Base-by-base conservation (phyloP, 1,139 yeast genomes). In the Saccharomycopsis hybrid region DNA sequence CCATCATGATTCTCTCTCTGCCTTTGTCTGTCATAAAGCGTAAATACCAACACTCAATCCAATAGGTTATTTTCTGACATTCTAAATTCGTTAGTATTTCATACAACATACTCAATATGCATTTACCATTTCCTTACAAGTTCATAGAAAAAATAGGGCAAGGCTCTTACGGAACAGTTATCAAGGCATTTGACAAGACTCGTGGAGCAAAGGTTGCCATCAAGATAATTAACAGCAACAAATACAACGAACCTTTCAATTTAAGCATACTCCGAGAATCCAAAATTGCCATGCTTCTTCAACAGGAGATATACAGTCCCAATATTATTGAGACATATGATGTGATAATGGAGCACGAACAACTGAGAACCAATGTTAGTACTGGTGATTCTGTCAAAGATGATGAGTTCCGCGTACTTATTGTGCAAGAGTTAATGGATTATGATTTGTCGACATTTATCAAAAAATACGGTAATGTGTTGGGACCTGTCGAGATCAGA, bases 391-490 rank as follows among this genome's bases (percentile, higher is more conserved):
- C n/a, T n/a, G n/a, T n/a, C n/a, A n/a, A n/a, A n/a, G n/a, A n/a
- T n/a, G n/a, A n/a, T n/a, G n/a, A n/a, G n/a, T 39, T 9, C n/a
- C n/a, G 43, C n/a, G 2, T 36, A 27, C n/a, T n/a, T 27, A 30
- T 46, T 29, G 42, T 39, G 18, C 48, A 40, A 13, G 48, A 46
- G 38, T 11, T 46, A 25, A 40, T 46, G 48, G 48, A 46, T 25
- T 28, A 18, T 35, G 38, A 41, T 32, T 31, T 46, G 13, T 13
- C 13, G 18, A n/a, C 27, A 13, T 29, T 46, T 28, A 46, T 46
- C 24, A 30, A 46, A 27, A 47, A 39, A 31, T 31, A 31, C 11
- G 35, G 35, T 7, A 7, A 7, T 31, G 9, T 7, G 35, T 31
- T 31, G 35, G n/a, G n/a, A n/a, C 7, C 7, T 11, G 7, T 7